These are phyloP conservation scores for Lactifluus volemus DNA, from an alignment of 768 basidiomycete genomes.

Conservation along the genomic window DNA sequence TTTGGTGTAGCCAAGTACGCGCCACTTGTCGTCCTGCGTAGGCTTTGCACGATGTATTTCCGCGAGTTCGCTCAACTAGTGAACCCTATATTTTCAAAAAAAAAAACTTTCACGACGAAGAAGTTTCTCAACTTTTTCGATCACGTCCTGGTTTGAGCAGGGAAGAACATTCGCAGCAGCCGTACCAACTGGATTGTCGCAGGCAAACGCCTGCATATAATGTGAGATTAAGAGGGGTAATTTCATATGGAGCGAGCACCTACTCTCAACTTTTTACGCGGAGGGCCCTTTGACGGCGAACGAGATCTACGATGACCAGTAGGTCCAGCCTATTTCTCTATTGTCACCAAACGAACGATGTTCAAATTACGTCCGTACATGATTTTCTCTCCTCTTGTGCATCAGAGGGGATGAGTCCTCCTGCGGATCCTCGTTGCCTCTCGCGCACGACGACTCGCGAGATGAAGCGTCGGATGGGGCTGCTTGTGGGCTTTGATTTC, in stretches of 20 bases:
- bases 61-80: constrained; percentile 58
- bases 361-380: not conserved
- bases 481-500: not conserved
- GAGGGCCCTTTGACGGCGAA: not conserved
- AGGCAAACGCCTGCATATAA: constrained; percentile 48
- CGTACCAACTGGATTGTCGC: constrained; percentile 39
- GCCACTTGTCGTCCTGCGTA: constrained; percentile 57
- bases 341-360: not conserved
- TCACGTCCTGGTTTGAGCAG: constrained; percentile 62
- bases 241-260: not conserved
- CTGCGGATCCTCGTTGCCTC: not conserved
- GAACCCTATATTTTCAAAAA: no score
- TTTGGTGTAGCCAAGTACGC: constrained; percentile 55
- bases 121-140: constrained; percentile 48
- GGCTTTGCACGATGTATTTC: constrained; percentile 54
- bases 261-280: not conserved
- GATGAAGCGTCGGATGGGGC: not conserved
- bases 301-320: not conserved
- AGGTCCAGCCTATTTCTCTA: not conserved
- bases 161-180: constrained; percentile 19
- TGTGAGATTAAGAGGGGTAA: not conserved
- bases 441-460: not conserved
- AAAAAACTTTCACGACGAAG: not conserved
- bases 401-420: not conserved
- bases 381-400: not conserved